Evolutionary conservation across 2,329 filamentous ascomycete species (phyloP), one percentile per base, ranked within the genome.

Genomic region (Raffaelea ambrosiae): DNA sequence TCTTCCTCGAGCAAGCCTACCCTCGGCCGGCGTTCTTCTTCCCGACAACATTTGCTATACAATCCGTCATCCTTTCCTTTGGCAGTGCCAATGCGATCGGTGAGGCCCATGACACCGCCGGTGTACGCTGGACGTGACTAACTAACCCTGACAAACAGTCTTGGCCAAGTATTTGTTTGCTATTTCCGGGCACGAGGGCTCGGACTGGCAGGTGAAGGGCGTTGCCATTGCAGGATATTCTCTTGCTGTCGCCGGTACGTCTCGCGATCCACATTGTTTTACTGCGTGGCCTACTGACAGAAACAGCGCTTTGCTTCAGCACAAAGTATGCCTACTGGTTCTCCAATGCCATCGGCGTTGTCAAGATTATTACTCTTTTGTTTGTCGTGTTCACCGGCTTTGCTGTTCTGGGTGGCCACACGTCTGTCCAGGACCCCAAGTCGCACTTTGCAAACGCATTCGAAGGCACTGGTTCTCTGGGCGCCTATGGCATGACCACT

Each of bases 1-100:
- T 83, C 0, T 86, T 84, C 54, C 69, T 86, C 0, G 82, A 86
- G 54, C 82, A 86, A 56, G 77, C 79, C 0, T 86, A 75, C 52
- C 81, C 81, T 1, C 70, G 78, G 1, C 83, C 82, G 0, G 74
- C 70, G 47, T 82, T 79, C 57, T 71, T 86, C 51, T 77, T 86
- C 43, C 79, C 81, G 0, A 77, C 77, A 0, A 69, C 78, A 0
- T 86, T 82, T 57, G 82, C 82, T 0, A 73, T 83, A 3, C 77
- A 82, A 57, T 72, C 74, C 0, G 77, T 85, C 2, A 59, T 82
- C 1, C 63, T 86, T 3, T 83, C 81, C 0, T 86, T 85, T 53
- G 78, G 76, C 53, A 82, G 78, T 54, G 77, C 78, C 38, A 85
- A 86, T 59, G 72, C 79, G 0, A 75, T 85, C 38, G 71, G 68